Percentiles rank a stretch among this genome's conserved stretches.
phyloP scores from a whole-genome alignment of 73 alveolate species.

The Paramecium primaurelia region DNA sequence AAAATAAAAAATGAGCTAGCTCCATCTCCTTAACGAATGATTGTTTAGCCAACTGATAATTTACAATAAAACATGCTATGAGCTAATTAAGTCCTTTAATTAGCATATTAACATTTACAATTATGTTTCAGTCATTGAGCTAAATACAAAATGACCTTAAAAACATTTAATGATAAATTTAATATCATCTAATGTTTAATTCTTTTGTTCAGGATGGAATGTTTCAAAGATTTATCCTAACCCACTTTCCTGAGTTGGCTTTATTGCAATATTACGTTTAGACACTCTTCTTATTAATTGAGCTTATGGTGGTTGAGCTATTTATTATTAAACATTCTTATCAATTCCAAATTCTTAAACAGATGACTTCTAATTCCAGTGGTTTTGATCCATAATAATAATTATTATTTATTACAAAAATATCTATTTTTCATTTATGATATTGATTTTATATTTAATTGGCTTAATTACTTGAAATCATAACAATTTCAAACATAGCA shows the following conservation, averaged over 20 bases:
- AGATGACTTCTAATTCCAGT: neutral
- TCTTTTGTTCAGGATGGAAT: neutral
- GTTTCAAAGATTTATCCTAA: neutral
- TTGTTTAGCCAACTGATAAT: neutral
- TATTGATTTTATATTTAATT: neutral
- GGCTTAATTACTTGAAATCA: neutral
- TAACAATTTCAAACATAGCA: neutral
- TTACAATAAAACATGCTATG: slow-evolving; percentile 55
- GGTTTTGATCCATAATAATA: slow-evolving; percentile 4
- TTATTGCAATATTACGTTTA: neutral
- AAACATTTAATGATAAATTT: slow-evolving; percentile 1
- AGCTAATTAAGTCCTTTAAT: slow-evolving; percentile 26
- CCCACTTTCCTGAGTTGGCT: no score
- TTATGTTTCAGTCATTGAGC: slow-evolving; percentile 23
- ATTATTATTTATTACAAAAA: neutral
- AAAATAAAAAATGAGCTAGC: slow-evolving; percentile 58
- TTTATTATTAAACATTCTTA: neutral
- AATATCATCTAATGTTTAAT: neutral
- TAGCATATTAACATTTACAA: neutral
- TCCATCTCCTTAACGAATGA: slow-evolving; percentile 46
- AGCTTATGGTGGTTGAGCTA: neutral
- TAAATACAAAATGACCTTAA: slow-evolving; percentile 16
- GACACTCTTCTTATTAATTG: slow-evolving; percentile 35
- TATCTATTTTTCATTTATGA: neutral
- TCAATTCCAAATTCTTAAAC: neutral